phyloP scores from a whole-genome alignment of 2,329 filamentous ascomycete species.

The Hypoxylon sp. region DNA sequence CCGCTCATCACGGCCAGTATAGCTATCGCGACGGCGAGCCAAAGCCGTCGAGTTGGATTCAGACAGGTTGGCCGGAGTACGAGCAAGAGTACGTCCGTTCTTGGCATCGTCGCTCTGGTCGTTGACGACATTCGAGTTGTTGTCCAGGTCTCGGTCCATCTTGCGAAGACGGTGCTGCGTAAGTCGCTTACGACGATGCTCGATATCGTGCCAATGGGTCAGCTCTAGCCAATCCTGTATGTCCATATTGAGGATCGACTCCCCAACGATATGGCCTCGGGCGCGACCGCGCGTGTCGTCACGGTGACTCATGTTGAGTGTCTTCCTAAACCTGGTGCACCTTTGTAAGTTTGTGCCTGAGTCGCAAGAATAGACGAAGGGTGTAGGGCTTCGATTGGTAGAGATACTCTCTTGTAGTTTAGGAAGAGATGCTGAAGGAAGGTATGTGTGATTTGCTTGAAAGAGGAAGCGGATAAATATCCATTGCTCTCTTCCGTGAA shows the following conservation, averaged over 20 bases:
- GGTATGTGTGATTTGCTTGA: too few relatives aligned
- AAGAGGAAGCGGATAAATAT: too few relatives aligned
- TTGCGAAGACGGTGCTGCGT: neutral
- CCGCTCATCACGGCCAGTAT: neutral
- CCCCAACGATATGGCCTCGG: neutral
- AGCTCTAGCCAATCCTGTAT: conserved; percentile 29
- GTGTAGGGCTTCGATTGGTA: neutral
- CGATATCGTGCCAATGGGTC: conserved; percentile 28
- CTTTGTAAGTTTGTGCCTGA: neutral
- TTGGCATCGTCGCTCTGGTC: too few relatives aligned
- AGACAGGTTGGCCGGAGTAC: too few relatives aligned
- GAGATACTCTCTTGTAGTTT: neutral
- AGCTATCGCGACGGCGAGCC: neutral
- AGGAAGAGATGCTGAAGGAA: neutral
- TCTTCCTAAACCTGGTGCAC: neutral
- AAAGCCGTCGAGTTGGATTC: too few relatives aligned
- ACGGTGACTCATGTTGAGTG: neutral
- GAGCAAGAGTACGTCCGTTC: too few relatives aligned
- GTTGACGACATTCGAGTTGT: neutral
- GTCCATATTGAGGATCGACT: neutral
- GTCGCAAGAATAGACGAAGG: neutral
- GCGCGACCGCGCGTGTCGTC: neutral
- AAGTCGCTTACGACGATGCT: neutral
- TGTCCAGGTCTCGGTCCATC: too few relatives aligned
- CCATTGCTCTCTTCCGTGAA: too few relatives aligned